These are phyloP conservation scores for Candida patagonica DNA, from an alignment of 805 yeast species.

Conservation along the genomic window DNA sequence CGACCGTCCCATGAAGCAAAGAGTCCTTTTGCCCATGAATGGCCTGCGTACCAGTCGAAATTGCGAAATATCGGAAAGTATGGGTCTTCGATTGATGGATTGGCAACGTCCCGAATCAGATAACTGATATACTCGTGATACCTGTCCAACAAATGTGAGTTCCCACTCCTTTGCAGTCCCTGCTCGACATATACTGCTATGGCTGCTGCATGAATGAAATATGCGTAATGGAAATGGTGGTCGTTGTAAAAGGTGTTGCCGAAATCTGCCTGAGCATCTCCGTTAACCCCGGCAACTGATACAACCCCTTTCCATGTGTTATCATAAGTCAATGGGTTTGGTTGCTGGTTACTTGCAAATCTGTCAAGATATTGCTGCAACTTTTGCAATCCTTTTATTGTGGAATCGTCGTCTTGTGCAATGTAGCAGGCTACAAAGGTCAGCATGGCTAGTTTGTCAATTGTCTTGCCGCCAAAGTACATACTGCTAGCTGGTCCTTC, in stretches of 20 bases:
- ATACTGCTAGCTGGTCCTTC: slow-evolving; percentile 43
- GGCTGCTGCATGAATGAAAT: slow-evolving; percentile 76
- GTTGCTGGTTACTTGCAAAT: slow-evolving; percentile 56
- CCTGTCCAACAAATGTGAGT: slow-evolving; percentile 39
- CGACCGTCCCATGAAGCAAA: slow-evolving; percentile 57
- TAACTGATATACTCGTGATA: slow-evolving; percentile 51
- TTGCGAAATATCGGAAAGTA: slow-evolving; percentile 56
- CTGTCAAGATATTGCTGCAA: slow-evolving; percentile 55
- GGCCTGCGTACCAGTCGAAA: slow-evolving; percentile 68
- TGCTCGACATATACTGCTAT: slow-evolving; percentile 59
- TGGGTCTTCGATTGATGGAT: slow-evolving; percentile 41
- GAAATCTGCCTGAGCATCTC: slow-evolving; percentile 49
- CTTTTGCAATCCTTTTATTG: slow-evolving; percentile 40
- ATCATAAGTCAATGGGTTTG: slow-evolving; percentile 62
- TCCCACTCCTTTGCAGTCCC: slow-evolving; percentile 13
- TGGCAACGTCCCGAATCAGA: slow-evolving; percentile 58
- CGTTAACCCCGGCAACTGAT: slow-evolving; percentile 47
- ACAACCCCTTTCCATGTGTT: slow-evolving; percentile 67
- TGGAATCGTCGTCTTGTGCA: slow-evolving; percentile 41
- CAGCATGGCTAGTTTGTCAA: slow-evolving; percentile 84
- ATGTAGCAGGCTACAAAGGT: slow-evolving; percentile 56
- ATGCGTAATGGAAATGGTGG: slow-evolving; percentile 84
- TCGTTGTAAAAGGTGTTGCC: slow-evolving; percentile 77
- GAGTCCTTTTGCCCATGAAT: slow-evolving; percentile 67
- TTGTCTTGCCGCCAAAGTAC: slow-evolving; percentile 82